Percentiles rank a stretch among this genome's conserved stretches.
Evolutionary conservation across 2,329 filamentous ascomycete species (phyloP).

Genomic region (Emmonsia crescens): DNA sequence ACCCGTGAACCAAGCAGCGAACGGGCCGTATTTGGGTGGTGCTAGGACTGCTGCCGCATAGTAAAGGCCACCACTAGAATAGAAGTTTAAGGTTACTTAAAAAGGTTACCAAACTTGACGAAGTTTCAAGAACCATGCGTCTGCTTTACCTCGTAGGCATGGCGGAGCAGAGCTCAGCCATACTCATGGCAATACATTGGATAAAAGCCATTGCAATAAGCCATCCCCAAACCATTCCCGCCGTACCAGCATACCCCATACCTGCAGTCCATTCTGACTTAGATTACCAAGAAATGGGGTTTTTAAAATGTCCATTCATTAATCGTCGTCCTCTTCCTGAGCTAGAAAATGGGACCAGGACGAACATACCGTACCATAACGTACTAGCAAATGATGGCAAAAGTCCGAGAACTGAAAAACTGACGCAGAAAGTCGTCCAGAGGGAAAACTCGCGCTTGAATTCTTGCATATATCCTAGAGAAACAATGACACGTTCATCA

Average conservation of each 20-base stretch:
- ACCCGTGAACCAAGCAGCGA: constrained; percentile 58
- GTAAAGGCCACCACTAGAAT: constrained; percentile 53
- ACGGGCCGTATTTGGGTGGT: constrained; percentile 52
- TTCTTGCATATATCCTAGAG: constrained; percentile 46
- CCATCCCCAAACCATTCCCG: constrained; percentile 68
- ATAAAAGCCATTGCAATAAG: constrained; percentile 62
- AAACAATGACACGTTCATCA: constrained; percentile 34
- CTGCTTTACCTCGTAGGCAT: constrained; percentile 53
- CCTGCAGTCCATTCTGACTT: constrained; percentile 17
- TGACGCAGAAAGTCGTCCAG: constrained; percentile 65
- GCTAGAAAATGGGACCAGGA: constrained; percentile 28
- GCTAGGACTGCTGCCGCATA: constrained; percentile 64
- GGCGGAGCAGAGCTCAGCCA: constrained; percentile 61
- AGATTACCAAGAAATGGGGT: neutral
- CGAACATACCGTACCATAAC: constrained; percentile 53
- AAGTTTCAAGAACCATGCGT: neutral
- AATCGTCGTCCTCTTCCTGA: constrained; percentile 20
- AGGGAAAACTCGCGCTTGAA: constrained; percentile 62
- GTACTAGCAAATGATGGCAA: constrained; percentile 62
- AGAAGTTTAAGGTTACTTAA: neutral
- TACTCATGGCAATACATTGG: constrained; percentile 56
- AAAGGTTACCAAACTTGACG: neutral
- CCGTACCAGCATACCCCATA: constrained; percentile 46
- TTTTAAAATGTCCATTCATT: constrained; percentile 6
- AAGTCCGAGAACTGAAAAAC: constrained; percentile 60